A percentile compares a stretch with the other conserved stretches of the same genome.
These are phyloP conservation scores for Linum trigynum DNA, from an alignment of 345 rosid genomes.

Conservation along the genomic window DNA sequence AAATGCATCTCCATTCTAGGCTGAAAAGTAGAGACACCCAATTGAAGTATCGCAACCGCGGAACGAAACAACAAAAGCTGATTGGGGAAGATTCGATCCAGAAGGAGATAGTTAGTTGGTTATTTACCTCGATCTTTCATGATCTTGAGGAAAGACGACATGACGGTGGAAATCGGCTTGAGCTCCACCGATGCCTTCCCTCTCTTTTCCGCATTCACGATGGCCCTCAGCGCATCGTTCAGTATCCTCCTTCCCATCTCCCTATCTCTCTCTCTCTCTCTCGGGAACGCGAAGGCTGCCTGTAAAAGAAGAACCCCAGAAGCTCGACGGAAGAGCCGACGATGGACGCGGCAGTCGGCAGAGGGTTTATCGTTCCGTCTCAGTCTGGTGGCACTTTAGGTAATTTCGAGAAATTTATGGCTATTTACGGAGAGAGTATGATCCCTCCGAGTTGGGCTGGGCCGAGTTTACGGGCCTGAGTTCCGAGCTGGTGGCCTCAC, in stretches of 20 bases:
- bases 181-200: conserved; percentile 67
- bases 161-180: conserved; percentile 70
- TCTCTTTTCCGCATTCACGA: conserved; percentile 86
- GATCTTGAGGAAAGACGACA: conserved; percentile 81
- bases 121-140: conserved; percentile 67
- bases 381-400: neutral
- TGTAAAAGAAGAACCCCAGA: neutral
- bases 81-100: neutral
- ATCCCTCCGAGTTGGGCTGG: too few species aligned
- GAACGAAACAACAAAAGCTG: neutral
- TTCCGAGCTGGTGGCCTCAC: too few species aligned
- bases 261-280: conserved; percentile 22
- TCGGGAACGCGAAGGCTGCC: neutral
- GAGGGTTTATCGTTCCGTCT: neutral
- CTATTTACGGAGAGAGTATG: too few species aligned
- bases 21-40: neutral
- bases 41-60: neutral
- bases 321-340: neutral
- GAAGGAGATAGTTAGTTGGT: neutral
- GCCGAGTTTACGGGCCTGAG: too few species aligned
- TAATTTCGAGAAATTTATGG: too few species aligned
- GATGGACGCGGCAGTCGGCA: neutral
- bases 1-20: neutral
- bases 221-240: conserved; percentile 73
- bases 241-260: conserved; percentile 84